Conservation (phyloP, 2,329 filamentous ascomycete genomes). For the Polychaeton citri region DNA sequence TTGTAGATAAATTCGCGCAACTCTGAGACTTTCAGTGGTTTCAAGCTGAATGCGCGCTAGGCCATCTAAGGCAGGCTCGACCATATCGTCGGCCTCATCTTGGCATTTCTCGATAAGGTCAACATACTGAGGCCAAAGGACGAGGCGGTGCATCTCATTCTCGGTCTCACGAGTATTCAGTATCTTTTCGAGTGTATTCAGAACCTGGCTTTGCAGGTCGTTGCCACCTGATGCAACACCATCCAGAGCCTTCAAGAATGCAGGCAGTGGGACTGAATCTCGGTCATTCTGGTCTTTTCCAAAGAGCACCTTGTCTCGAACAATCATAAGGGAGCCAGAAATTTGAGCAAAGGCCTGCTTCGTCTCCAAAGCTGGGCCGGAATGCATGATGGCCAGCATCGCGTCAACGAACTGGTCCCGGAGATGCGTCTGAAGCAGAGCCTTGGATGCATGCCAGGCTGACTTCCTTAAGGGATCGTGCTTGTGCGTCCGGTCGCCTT, state of each 20-base stretch:
- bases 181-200: slow-evolving; percentile 20
- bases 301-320: slow-evolving; percentile 12
- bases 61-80: not conserved
- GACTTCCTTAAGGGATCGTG: slow-evolving; percentile 13
- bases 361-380: slow-evolving; percentile 7
- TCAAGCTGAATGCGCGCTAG: not conserved
- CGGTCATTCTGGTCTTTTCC: not conserved
- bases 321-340: slow-evolving; percentile 18
- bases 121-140: slow-evolving; percentile 48
- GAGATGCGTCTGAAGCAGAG: slow-evolving; percentile 18
- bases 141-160: slow-evolving; percentile 28
- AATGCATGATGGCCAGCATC: slow-evolving; percentile 12
- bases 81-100: slow-evolving; percentile 24
- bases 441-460: slow-evolving; percentile 14
- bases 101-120: slow-evolving; percentile 53
- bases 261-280: slow-evolving; percentile 1
- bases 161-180: slow-evolving; percentile 32
- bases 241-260: slow-evolving; percentile 5
- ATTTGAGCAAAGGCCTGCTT: slow-evolving; percentile 12
- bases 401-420: slow-evolving; percentile 13
- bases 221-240: slow-evolving; percentile 4
- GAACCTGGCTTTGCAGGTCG: slow-evolving; percentile 7
- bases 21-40: not conserved
- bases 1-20: not conserved
- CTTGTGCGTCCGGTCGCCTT: slow-evolving; percentile 16